Evolutionary conservation across 495 filamentous ascomycete genomes (phyloP), one percentile per base, ranked within the genome.

Genomic region (Aspergillus avenaceus): DNA sequence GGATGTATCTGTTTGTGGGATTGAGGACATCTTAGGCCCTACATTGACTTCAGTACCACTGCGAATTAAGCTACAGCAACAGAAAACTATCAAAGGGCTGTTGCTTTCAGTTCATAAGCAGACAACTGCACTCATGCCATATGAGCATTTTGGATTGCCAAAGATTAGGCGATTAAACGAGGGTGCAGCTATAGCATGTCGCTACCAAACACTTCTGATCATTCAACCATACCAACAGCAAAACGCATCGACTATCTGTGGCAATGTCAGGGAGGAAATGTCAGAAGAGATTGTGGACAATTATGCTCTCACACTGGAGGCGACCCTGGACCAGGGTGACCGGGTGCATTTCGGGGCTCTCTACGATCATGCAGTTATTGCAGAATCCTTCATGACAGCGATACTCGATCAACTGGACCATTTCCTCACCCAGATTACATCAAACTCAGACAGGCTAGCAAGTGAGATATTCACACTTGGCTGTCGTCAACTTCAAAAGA

Each of bases 141-240:
- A 23, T 23, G 22, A n/a, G 3, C 19, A 43, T 23, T 43, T 43
- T 16, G 41, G 41, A 9, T 23, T 43, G 8, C 41, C 22, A 7
- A 43, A 23, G 3, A 43, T 43, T n/a, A 65, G 29, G 18, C 28
- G 0, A 66, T 73, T 0, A 79, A 74, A 71, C 55, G 65, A 7
- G 7, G 41, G 24, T 8, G 4, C 19, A 14, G 24, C 19, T 12
- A 12, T 23, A 23, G 41, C 41, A 18, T 25, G 19, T 14, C 18
- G 29, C 7, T 37, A 34, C 12, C 45, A 47, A 12, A 47, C n/a
- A 6, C 16, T 47, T 5, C 45, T 47, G 4, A 12, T 47, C 16
- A 25, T 47, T 12, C 45, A 47, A 29, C 22, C 45, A 2, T 25
- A 8, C 21, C 19, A 38, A 23, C 25, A 38, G 6, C 16, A 38